Conservation (phyloP, 202 grass and related monocot species). For the Panicum virgatum region DNA sequence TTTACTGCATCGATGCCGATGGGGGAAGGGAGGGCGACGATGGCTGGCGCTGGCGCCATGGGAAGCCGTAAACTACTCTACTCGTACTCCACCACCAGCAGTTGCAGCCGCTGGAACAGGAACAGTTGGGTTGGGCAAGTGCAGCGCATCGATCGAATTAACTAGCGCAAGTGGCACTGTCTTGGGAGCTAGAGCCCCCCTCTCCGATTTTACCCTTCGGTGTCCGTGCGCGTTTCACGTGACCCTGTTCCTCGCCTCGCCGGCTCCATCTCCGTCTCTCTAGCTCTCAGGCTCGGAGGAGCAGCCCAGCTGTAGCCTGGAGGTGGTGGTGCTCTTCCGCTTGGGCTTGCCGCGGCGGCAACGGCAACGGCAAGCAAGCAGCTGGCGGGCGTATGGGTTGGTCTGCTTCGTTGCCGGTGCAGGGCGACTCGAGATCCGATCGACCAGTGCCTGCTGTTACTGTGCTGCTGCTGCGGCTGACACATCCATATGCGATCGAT, state of each 20-base stretch:
- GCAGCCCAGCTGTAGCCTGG: not conserved
- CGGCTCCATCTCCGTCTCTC: not conserved
- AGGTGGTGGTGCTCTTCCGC: not conserved
- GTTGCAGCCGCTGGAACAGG: not conserved
- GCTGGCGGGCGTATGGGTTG: not conserved
- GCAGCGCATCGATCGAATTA: not conserved
- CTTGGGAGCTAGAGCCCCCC: constrained; percentile 4
- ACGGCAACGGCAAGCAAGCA: not conserved
- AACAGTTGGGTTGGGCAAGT: not conserved
- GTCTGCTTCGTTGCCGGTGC: not conserved
- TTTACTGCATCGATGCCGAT: not conserved
- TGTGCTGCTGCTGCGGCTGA: not conserved
- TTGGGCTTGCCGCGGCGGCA: not conserved
- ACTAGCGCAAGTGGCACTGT: not conserved
- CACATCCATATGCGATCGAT: not conserved
- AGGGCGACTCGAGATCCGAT: constrained; percentile 28
- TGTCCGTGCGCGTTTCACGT: constrained; percentile 24
- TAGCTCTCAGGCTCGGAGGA: not conserved
- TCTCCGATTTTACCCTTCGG: not conserved
- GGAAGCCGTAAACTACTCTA: not conserved
- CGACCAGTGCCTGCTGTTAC: not conserved
- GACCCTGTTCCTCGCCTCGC: not conserved
- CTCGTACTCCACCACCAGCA: too few relatives aligned
- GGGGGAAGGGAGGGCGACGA: too few relatives aligned
- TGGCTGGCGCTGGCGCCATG: not conserved